A percentile compares a stretch with the other conserved stretches of the same genome.
Conservation (phyloP, 345 rosid genomes). For the Salix purpurea region DNA sequence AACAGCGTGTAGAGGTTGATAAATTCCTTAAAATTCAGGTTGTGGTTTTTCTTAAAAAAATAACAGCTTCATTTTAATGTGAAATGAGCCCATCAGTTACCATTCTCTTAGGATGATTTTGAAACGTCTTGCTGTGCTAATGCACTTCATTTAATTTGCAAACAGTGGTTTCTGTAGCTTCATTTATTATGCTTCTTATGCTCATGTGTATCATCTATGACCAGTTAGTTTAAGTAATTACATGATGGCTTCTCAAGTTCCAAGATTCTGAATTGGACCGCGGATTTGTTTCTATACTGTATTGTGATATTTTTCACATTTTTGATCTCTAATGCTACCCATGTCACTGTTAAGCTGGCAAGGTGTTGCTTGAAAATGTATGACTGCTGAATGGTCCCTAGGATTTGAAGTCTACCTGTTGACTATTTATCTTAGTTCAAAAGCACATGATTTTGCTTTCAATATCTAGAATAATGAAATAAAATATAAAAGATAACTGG, state of each 20-base stretch:
- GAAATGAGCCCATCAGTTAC: slow-evolving; percentile 4
- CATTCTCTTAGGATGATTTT: not conserved
- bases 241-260: not conserved
- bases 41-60: slow-evolving; percentile 4
- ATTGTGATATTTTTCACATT: not conserved
- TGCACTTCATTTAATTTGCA: not conserved
- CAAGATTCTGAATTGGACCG: not conserved
- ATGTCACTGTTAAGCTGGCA: not conserved
- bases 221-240: not conserved
- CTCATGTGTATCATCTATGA: not conserved
- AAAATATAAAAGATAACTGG: not conserved
- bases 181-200: not conserved
- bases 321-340: not conserved
- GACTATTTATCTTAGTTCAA: not conserved
- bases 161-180: not conserved
- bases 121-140: not conserved
- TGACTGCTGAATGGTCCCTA: not conserved
- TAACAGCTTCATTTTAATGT: not conserved
- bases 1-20: slow-evolving; percentile 67
- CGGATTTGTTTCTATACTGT: not conserved
- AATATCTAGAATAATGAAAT: not conserved
- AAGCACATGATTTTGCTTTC: not conserved
- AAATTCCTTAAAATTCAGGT: slow-evolving; percentile 81
- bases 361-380: not conserved
- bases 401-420: not conserved